Evolutionary conservation across 768 basidiomycete species (phyloP).

Genomic region (Lentinula sp.): DNA sequence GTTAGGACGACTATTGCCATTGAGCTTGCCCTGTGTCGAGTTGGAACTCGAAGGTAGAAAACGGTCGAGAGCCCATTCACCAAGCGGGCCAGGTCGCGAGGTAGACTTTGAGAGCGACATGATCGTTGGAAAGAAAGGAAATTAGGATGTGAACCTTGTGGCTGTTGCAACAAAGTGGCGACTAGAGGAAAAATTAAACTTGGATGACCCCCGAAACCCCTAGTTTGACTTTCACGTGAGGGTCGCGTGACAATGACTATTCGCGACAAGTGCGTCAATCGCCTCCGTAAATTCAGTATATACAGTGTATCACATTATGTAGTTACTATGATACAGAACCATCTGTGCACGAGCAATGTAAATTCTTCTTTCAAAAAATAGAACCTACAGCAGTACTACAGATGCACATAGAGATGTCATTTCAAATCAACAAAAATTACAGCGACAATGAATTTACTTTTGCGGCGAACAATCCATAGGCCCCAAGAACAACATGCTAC

Average conservation of each 20-base stretch:
- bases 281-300: too few relatives aligned
- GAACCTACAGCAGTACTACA: too few relatives aligned
- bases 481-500: not conserved
- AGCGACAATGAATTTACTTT: not conserved
- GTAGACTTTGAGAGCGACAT: constrained; percentile 8
- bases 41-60: constrained; percentile 37
- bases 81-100: constrained; percentile 45
- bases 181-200: not conserved
- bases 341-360: too few relatives aligned
- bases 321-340: too few relatives aligned
- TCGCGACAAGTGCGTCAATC: not conserved
- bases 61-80: constrained; percentile 53
- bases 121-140: constrained; percentile 10
- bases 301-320: too few relatives aligned
- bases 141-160: not conserved
- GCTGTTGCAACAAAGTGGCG: not conserved
- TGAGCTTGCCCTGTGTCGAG: constrained; percentile 14
- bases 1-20: constrained; percentile 27
- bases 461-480: not conserved
- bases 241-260: not conserved
- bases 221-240: not conserved
- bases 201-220: not conserved
- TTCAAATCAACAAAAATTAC: not conserved
- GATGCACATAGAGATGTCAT: not conserved
- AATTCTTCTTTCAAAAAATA: not conserved